Percentiles rank a stretch among this genome's conserved stretches.
Evolutionary conservation across 371 early-diverging fungal genomes (phyloP).

Genomic region (Mucor racemosus): DNA sequence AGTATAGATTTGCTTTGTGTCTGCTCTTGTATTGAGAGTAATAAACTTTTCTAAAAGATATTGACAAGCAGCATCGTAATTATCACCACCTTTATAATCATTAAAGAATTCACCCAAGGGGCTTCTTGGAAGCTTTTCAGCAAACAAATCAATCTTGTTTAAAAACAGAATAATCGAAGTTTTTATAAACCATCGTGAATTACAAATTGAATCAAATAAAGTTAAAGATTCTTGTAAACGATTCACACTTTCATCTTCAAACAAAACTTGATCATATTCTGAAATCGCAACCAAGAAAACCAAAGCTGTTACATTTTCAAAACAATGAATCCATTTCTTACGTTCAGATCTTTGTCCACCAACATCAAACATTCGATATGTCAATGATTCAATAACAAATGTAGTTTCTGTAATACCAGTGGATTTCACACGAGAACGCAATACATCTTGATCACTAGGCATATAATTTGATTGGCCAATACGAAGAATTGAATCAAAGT

Average conservation of each 20-base stretch:
- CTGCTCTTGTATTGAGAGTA: slow-evolving; percentile 44
- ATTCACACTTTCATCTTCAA: slow-evolving; percentile 90
- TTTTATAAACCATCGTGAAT: slow-evolving; percentile 77
- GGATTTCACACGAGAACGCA: slow-evolving; percentile 82
- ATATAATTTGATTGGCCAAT: slow-evolving; percentile 75
- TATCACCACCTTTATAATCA: slow-evolving; percentile 73
- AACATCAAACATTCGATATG: slow-evolving; percentile 92
- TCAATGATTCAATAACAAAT: slow-evolving; percentile 79
- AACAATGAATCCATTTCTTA: slow-evolving; percentile 95
- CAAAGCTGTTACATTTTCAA: slow-evolving; percentile 94
- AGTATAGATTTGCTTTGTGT: slow-evolving; percentile 55
- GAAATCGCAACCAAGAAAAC: slow-evolving; percentile 93
- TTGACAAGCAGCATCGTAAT: slow-evolving; percentile 66
- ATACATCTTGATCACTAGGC: slow-evolving; percentile 88
- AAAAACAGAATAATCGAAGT: slow-evolving; percentile 84
- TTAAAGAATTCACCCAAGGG: slow-evolving; percentile 73
- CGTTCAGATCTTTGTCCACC: slow-evolving; percentile 93
- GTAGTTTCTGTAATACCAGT: slow-evolving; percentile 89
- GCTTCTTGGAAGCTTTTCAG: slow-evolving; percentile 66
- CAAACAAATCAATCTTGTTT: slow-evolving; percentile 85
- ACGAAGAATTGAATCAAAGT: slow-evolving; percentile 87
- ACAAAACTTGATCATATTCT: slow-evolving; percentile 93
- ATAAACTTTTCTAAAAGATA: slow-evolving; percentile 52
- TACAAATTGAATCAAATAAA: slow-evolving; percentile 80
- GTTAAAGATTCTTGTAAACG: slow-evolving; percentile 67